Conservation (phyloP, 768 basidiomycete genomes). For the Saitozyma podzolica region DNA sequence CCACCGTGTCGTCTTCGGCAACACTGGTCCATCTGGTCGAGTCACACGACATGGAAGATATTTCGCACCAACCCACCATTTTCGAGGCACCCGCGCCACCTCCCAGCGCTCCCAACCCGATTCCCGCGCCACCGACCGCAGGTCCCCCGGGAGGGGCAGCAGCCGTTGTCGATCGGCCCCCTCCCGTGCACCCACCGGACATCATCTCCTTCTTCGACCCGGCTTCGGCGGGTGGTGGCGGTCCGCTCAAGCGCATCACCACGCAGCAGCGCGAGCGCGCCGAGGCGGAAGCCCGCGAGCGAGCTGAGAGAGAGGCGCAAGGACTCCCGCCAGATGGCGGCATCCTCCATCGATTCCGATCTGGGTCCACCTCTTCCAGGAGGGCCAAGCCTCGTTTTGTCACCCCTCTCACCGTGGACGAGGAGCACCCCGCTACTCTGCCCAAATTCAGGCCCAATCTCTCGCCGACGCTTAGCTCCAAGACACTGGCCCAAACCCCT, state of each 20-base stretch:
- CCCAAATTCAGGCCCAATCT: background rate
- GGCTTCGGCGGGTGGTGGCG: constrained; percentile 35
- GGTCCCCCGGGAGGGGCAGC: too few species aligned
- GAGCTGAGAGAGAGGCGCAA: constrained; percentile 10
- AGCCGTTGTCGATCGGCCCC: too few species aligned
- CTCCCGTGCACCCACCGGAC: constrained; percentile 7
- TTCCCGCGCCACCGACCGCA: too few species aligned
- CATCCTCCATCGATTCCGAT: constrained; percentile 23
- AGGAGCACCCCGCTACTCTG: background rate
- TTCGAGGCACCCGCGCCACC: too few species aligned
- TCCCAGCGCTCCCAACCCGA: too few species aligned
- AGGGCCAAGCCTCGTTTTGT: constrained; percentile 7
- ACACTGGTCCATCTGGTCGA: too few species aligned
- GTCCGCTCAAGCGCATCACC: constrained; percentile 29
- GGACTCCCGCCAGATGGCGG: constrained; percentile 6
- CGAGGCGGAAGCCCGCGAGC: constrained; percentile 18
- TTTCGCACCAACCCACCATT: too few species aligned
- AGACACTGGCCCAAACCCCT: constrained; percentile 1
- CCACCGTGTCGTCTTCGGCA: too few species aligned
- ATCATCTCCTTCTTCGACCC: constrained; percentile 28
- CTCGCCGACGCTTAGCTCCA: background rate
- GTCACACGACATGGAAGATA: too few species aligned
- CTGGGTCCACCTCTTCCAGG: constrained; percentile 10
- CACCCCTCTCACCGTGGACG: constrained; percentile 1
- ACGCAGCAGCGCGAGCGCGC: constrained; percentile 22